Conservation (phyloP, 2,329 filamentous ascomycete species). For the Microthyrium microscopicum region DNA sequence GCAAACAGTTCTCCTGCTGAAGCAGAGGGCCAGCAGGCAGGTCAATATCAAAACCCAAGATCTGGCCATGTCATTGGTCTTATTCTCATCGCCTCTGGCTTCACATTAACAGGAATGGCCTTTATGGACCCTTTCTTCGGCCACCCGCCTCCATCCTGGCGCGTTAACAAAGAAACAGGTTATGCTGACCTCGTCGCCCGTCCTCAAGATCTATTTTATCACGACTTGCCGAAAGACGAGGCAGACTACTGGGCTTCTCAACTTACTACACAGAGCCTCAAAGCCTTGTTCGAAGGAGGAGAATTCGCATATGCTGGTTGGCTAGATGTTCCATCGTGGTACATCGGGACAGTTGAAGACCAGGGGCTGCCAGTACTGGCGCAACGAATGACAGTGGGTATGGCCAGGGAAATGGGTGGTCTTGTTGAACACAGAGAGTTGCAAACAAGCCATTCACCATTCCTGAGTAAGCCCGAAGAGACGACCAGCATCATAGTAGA, state of each 20-base stretch:
- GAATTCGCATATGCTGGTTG: slow-evolving; percentile 14
- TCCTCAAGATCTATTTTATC: slow-evolving; percentile 30
- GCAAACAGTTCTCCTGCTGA: neutral
- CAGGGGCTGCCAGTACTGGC: neutral
- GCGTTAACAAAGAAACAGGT: too few species aligned
- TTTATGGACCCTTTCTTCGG: too few species aligned
- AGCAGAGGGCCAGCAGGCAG: neutral
- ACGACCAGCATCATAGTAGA: slow-evolving; percentile 17
- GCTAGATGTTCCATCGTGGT: slow-evolving; percentile 2
- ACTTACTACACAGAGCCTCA: slow-evolving; percentile 26
- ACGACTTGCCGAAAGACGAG: slow-evolving; percentile 31
- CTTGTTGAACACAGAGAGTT: neutral
- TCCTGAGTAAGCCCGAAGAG: slow-evolving; percentile 3
- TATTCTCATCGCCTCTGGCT: slow-evolving; percentile 30
- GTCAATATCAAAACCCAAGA: slow-evolving; percentile 4
- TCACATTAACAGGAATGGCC: too few species aligned
- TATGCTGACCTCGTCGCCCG: slow-evolving; percentile 23
- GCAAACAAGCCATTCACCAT: slow-evolving; percentile 2
- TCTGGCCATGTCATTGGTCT: slow-evolving; percentile 27
- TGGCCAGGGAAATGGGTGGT: neutral
- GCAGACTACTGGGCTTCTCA: slow-evolving; percentile 25
- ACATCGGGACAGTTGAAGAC: slow-evolving; percentile 4
- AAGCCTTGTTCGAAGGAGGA: slow-evolving; percentile 28
- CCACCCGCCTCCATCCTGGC: neutral
- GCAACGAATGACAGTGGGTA: slow-evolving; percentile 4